phyloP scores from a whole-genome alignment of 129 eudicot genomes.

The Centaurea solstitialis region DNA sequence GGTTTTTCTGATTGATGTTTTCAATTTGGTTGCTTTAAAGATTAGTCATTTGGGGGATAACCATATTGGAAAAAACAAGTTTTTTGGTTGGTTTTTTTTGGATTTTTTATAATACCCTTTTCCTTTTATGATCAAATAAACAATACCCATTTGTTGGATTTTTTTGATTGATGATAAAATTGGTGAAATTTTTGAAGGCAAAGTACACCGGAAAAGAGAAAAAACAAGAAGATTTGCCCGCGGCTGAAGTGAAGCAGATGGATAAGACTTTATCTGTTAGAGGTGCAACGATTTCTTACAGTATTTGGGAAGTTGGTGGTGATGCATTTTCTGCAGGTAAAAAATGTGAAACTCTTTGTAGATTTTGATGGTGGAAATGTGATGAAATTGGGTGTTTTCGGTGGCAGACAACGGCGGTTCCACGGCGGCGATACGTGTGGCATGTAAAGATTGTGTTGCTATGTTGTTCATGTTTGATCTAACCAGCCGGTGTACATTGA shows the following conservation, averaged over 20 bases:
- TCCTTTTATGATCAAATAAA: neutral
- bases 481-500: slow-evolving; percentile 63
- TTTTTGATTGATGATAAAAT: too few relatives aligned
- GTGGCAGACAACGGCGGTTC: slow-evolving; percentile 38
- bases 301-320: slow-evolving; percentile 73
- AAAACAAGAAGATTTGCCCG: slow-evolving; percentile 28
- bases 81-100: slow-evolving; percentile 50
- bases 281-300: slow-evolving; percentile 69
- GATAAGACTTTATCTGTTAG: slow-evolving; percentile 55
- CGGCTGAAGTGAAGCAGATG: slow-evolving; percentile 46
- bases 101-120: too few relatives aligned
- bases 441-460: slow-evolving; percentile 62
- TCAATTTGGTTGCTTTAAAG: slow-evolving; percentile 65
- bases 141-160: neutral
- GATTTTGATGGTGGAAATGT: neutral
- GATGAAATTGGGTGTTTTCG: neutral
- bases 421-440: slow-evolving; percentile 31
- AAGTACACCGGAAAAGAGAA: slow-evolving; percentile 63
- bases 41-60: slow-evolving; percentile 76
- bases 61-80: slow-evolving; percentile 74
- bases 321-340: slow-evolving; percentile 39
- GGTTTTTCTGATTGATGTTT: too few relatives aligned
- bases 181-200: slow-evolving; percentile 27
- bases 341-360: neutral
- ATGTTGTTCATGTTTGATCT: slow-evolving; percentile 71